Conservation (phyloP, 2,329 filamentous ascomycete genomes). For the Calcarisporium arbuscula region DNA sequence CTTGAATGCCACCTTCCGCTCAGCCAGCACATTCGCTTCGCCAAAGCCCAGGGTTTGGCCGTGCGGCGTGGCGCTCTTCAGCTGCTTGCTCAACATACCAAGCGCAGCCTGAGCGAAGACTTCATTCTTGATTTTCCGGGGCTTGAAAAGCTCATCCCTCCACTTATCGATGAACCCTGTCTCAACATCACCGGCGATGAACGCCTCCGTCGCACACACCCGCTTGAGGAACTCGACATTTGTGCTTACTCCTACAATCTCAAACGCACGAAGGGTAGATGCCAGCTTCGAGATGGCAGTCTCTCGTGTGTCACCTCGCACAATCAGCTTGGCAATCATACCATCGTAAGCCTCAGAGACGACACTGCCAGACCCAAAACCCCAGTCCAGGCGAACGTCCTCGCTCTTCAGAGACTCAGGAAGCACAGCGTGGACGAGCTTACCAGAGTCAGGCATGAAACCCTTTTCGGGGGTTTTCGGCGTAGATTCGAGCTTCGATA, state of each 20-base stretch:
- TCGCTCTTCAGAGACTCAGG: constrained; percentile 55
- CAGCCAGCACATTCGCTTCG: constrained; percentile 29
- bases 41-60: constrained; percentile 51
- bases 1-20: constrained; percentile 46
- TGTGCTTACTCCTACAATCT: constrained; percentile 86
- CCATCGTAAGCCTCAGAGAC: constrained; percentile 95
- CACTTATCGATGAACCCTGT: constrained; percentile 96
- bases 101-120: constrained; percentile 83
- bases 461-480: constrained; percentile 87
- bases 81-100: constrained; percentile 55
- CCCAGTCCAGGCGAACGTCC: constrained; percentile 85
- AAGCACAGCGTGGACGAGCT: constrained; percentile 73
- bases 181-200: constrained; percentile 82
- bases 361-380: constrained; percentile 84
- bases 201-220: constrained; percentile 73
- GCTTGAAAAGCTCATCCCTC: constrained; percentile 68
- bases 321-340: constrained; percentile 98
- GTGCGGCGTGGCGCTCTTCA: constrained; percentile 28
- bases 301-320: constrained; percentile 70
- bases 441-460: constrained; percentile 91
- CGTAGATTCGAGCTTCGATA: constrained; percentile 94
- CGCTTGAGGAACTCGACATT: constrained; percentile 96
- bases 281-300: constrained; percentile 78
- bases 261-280: constrained; percentile 76
- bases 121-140: constrained; percentile 57